Evolutionary conservation across 2,329 filamentous ascomycete genomes (phyloP).

Genomic region (Colletotrichum melonis): DNA sequence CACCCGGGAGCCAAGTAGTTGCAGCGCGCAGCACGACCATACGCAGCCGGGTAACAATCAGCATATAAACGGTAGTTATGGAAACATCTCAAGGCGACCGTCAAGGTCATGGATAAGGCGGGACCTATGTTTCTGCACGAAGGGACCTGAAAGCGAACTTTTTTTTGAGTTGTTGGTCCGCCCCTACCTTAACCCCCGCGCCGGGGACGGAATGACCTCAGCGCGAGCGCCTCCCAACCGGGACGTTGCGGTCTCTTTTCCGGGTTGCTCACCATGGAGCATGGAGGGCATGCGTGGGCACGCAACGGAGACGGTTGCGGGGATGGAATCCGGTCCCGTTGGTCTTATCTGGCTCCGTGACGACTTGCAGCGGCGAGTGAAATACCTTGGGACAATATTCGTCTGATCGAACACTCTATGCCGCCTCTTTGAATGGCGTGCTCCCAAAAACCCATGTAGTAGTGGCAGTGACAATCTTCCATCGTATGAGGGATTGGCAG

Average conservation of each 20-base stretch:
- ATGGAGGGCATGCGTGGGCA: neutral
- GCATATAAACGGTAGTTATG: neutral
- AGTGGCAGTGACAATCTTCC: neutral
- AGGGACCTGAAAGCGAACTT: conserved; percentile 15
- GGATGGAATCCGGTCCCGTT: neutral
- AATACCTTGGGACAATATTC: neutral
- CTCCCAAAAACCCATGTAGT: neutral
- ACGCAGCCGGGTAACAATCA: neutral
- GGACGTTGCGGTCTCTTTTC: neutral
- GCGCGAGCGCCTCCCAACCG: neutral
- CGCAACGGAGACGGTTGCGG: neutral
- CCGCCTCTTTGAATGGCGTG: neutral
- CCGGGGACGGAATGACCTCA: neutral
- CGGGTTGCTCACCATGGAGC: neutral
- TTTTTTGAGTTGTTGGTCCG: neutral
- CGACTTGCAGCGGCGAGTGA: neutral
- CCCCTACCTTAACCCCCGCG: neutral
- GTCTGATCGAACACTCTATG: neutral
- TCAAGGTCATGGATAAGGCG: neutral
- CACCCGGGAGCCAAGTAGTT: neutral
- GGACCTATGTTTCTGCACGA: conserved; percentile 7
- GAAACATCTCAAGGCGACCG: too few relatives aligned
- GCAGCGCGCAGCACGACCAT: neutral
- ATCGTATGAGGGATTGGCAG: neutral
- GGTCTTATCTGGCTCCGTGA: neutral